phyloP scores from a whole-genome alignment of 2,329 filamentous ascomycete species.

The Chalaropsis thielavioides region DNA sequence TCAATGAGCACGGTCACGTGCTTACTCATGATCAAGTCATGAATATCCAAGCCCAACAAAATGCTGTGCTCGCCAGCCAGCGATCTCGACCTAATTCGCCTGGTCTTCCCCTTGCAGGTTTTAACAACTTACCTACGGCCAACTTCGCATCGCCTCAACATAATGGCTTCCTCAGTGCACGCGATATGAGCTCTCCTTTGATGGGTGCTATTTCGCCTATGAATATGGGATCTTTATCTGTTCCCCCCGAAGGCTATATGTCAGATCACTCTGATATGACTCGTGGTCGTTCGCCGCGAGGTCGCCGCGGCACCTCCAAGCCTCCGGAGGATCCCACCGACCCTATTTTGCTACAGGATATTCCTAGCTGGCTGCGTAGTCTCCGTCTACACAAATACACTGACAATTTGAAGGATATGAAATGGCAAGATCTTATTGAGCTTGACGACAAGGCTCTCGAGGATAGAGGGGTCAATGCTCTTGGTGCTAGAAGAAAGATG shows the following conservation, averaged over 20 bases:
- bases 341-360: slow-evolving; percentile 76
- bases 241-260: slow-evolving; percentile 69
- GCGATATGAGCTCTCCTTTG: slow-evolving; percentile 61
- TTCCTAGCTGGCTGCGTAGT: slow-evolving; percentile 89
- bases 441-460: slow-evolving; percentile 88
- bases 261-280: slow-evolving; percentile 88
- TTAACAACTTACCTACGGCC: slow-evolving; percentile 33
- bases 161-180: slow-evolving; percentile 85
- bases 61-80: slow-evolving; percentile 45
- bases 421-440: slow-evolving; percentile 86
- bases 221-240: slow-evolving; percentile 56
- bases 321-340: slow-evolving; percentile 96
- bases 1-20: slow-evolving; percentile 83
- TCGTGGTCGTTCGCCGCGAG: slow-evolving; percentile 80
- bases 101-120: slow-evolving; percentile 52
- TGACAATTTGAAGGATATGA: slow-evolving; percentile 92
- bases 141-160: slow-evolving; percentile 79
- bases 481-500: slow-evolving; percentile 94
- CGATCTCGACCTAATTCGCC: slow-evolving; percentile 84
- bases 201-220: slow-evolving; percentile 55
- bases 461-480: slow-evolving; percentile 82
- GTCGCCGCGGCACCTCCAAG: slow-evolving; percentile 86
- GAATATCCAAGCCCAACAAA: slow-evolving; percentile 57
- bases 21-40: slow-evolving; percentile 74
- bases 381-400: slow-evolving; percentile 97